Base-by-base conservation (phyloP, 345 rosid genomes). In the Sonneratia caseolaris region DNA sequence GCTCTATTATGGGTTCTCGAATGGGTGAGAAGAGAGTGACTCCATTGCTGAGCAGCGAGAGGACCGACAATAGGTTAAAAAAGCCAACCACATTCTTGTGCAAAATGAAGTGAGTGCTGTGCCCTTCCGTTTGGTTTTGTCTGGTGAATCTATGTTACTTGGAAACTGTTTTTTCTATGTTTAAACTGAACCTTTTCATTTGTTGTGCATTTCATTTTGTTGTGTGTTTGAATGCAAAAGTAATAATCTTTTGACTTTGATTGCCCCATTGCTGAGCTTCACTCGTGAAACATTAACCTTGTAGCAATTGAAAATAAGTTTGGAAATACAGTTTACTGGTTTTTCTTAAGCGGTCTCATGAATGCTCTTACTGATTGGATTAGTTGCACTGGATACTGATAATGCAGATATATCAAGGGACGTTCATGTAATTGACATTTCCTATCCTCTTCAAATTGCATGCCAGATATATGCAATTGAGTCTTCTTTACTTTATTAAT, bases 51-150 rank as follows among this genome's bases (percentile, higher is more conserved):
- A 82, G 86, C 24, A 82, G 84, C 53, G 97, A 95, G 81, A 89
- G 96, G 81, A 79, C 77, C 73, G 97, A 92, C 81, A 95, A 95
- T 79, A 88, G 97, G 85, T 81, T 95, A 77, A 95, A 95, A 84
- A 95, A 95, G 79, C 99, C 99, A 24, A 95, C 98, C n/a, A 95
- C 99, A 7, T 95, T 95, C 77, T 78, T 92, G 84, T 95, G 99
- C 92, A 95, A 90, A 86, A 78, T 95, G 85, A 92, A 95, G 99
- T 95, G 84, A 85, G 97, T 89, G 75, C 65, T 70, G 64, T 74
- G 71, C 62, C 22, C 24, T 45, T 40, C 12, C 5, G 18, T 27
- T 27, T 27, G 65, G 36, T 61, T 61, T 61, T 22, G 36, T 56
- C 19, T 69, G 32, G 36, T 61, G 43, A 12, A 14, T 19, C 57